Percentiles rank a stretch among this genome's conserved stretches.
Conservation (phyloP, 139 green algal species). For the Tetradesmus obliquus region DNA sequence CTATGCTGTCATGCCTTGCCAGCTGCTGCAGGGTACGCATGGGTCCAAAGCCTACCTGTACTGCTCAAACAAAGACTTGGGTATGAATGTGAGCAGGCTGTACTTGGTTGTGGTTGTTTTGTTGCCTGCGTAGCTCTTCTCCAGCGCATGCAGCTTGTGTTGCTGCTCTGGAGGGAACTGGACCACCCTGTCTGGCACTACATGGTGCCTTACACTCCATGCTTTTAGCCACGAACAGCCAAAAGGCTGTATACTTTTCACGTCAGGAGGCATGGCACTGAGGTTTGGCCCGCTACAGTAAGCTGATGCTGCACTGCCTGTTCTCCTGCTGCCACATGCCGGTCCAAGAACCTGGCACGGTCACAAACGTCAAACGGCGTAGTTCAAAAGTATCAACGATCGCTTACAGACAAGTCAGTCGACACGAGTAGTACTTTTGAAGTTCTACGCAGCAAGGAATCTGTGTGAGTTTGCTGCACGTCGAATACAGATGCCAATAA, state of each 20-base stretch:
- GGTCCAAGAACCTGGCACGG: not conserved
- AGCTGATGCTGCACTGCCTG: not conserved
- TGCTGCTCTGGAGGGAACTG: constrained; percentile 9
- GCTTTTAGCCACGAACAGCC: not conserved
- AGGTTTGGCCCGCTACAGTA: not conserved
- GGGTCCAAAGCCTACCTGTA: constrained; percentile 56
- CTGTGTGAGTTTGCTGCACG: not conserved
- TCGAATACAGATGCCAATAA: no score
- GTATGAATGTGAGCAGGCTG: constrained; percentile 75
- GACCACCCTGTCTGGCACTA: constrained; percentile 17
- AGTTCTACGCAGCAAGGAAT: not conserved
- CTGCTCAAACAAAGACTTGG: constrained; percentile 80
- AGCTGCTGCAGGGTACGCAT: not conserved
- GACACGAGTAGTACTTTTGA: not conserved
- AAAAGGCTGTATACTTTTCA: not conserved
- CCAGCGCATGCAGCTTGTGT: not conserved
- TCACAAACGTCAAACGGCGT: not conserved
- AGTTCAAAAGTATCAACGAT: not conserved
- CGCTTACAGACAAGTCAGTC: not conserved
- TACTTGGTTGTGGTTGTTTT: constrained; percentile 81
- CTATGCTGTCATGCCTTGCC: not conserved
- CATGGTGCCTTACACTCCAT: constrained; percentile 2
- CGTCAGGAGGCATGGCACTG: constrained; percentile 2
- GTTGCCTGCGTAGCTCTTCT: constrained; percentile 56
- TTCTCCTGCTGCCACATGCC: not conserved